phyloP scores from a whole-genome alignment of 805 yeast genomes.

The Diddensiella transvaalensis region DNA sequence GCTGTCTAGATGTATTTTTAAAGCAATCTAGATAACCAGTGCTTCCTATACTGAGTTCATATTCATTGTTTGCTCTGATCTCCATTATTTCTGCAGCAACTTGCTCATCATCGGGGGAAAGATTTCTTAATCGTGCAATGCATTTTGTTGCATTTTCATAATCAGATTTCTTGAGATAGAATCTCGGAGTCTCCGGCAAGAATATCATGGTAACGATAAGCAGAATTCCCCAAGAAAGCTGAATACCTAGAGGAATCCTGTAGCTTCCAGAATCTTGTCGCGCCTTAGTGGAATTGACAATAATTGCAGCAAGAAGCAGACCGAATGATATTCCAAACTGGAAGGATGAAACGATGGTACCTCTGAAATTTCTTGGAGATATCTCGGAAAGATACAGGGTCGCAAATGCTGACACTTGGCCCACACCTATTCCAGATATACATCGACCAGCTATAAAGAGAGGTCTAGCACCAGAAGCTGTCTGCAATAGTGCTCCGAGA shows the following conservation, averaged over 20 bases:
- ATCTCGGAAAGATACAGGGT: conserved; percentile 52
- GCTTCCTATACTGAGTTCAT: conserved; percentile 35
- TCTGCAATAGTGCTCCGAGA: conserved; percentile 29
- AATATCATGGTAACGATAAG: conserved; percentile 38
- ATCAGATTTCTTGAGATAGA: conserved; percentile 43
- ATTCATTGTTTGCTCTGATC: conserved; percentile 26
- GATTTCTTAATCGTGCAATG: conserved; percentile 20
- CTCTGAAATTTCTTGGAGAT: conserved; percentile 33
- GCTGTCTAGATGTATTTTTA: conserved; percentile 10
- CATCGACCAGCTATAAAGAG: conserved; percentile 51
- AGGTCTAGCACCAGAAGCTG: conserved; percentile 32
- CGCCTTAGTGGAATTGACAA: conserved; percentile 33
- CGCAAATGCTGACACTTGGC: conserved; percentile 47
- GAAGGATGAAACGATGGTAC: conserved; percentile 27
- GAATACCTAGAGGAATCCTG: conserved; percentile 47
- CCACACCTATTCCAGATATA: conserved; percentile 51
- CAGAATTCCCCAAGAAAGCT: conserved; percentile 43
- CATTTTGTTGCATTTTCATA: conserved; percentile 28
- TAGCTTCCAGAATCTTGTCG: conserved; percentile 28
- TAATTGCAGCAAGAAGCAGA: conserved; percentile 32
- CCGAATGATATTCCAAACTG: conserved; percentile 33
- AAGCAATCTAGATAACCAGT: conserved; percentile 30
- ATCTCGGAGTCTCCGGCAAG: conserved; percentile 51
- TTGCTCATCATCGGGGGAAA: conserved; percentile 14
- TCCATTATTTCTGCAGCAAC: conserved; percentile 25